phyloP scores from a whole-genome alignment of 1,284 basidiomycete genomes.

The Dichomitus squalens region DNA sequence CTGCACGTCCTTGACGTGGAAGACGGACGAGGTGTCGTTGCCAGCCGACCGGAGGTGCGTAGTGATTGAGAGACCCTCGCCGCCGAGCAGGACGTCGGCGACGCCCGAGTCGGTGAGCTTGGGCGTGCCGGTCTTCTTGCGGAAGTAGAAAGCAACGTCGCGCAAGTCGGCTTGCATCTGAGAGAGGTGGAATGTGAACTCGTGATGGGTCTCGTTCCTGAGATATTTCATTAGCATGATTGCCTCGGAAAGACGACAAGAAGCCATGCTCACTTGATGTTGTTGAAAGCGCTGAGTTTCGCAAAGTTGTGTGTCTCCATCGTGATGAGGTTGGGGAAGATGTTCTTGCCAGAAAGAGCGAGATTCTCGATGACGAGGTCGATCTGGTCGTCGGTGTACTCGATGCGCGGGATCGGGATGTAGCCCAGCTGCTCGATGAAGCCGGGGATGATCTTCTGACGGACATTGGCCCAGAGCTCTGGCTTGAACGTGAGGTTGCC shows the following conservation, averaged over 20 bases:
- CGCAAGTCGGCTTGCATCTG: conserved; percentile 95
- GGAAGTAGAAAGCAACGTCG: conserved; percentile 89
- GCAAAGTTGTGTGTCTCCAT: conserved; percentile 85
- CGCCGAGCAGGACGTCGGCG: conserved; percentile 88
- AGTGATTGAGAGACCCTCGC: conserved; percentile 69
- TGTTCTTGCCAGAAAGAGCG: conserved; percentile 81
- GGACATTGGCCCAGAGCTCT: conserved; percentile 85
- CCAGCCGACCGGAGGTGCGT: conserved; percentile 67
- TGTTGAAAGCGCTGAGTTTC: conserved; percentile 76
- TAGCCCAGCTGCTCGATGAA: conserved; percentile 83
- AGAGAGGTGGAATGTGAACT: conserved; percentile 69
- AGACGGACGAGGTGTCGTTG: conserved; percentile 70
- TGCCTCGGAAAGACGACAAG: neutral
- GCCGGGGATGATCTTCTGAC: conserved; percentile 80
- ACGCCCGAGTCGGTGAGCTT: conserved; percentile 87
- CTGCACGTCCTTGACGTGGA: conserved; percentile 76
- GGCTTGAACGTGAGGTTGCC: conserved; percentile 90
- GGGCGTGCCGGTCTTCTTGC: conserved; percentile 76
- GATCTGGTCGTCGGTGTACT: conserved; percentile 86
- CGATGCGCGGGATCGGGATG: conserved; percentile 89
- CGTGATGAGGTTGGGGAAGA: conserved; percentile 81
- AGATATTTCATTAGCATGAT: conserved; percentile 22
- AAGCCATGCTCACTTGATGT: conserved; percentile 33
- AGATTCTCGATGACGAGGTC: conserved; percentile 95
- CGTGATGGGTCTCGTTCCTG: conserved; percentile 64